Conservation (phyloP, 352 stramenopile genomes). For the Globisporangium rhizosaccharum region DNA sequence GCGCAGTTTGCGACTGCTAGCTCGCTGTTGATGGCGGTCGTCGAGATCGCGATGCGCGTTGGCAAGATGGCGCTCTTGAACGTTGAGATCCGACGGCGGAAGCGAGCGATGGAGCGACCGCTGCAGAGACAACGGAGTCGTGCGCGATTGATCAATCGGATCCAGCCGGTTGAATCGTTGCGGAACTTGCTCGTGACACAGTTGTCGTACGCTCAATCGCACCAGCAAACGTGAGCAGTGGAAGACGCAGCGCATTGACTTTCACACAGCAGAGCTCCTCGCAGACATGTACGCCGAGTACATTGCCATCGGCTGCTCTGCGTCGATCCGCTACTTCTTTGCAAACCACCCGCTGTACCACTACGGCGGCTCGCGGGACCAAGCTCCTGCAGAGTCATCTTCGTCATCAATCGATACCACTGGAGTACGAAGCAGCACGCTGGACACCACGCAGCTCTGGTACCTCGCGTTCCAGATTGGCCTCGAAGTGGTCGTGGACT, state of each 20-base stretch:
- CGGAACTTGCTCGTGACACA: too few species aligned
- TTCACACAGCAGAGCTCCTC: slow-evolving; percentile 5
- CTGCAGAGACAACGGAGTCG: too few species aligned
- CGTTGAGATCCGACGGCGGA: background rate
- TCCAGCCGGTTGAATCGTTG: background rate
- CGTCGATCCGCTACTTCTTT: slow-evolving; percentile 29
- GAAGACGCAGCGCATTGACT: slow-evolving; percentile 6
- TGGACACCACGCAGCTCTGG: background rate
- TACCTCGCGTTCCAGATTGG: slow-evolving; percentile 3
- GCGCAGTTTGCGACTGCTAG: slow-evolving; percentile 13
- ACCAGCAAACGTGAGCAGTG: background rate
- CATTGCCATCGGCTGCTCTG: slow-evolving; percentile 36
- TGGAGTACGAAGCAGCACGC: background rate
- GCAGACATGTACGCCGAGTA: slow-evolving; percentile 40
- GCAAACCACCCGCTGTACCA: slow-evolving; percentile 25
- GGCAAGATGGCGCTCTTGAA: slow-evolving; percentile 15
- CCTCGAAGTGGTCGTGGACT: slow-evolving; percentile 5
- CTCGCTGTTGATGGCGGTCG: slow-evolving; percentile 20
- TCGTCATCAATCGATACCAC: too few species aligned
- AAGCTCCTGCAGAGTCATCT: too few species aligned
- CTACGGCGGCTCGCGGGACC: background rate
- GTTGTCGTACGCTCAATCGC: too few species aligned
- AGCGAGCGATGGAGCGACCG: background rate
- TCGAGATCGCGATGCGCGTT: slow-evolving; percentile 24
- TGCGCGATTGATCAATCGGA: too few species aligned